A percentile compares a stretch with the other conserved stretches of the same genome.
Evolutionary conservation across 2,329 filamentous ascomycete genomes (phyloP).

Genomic region (Cladosporium sp.): DNA sequence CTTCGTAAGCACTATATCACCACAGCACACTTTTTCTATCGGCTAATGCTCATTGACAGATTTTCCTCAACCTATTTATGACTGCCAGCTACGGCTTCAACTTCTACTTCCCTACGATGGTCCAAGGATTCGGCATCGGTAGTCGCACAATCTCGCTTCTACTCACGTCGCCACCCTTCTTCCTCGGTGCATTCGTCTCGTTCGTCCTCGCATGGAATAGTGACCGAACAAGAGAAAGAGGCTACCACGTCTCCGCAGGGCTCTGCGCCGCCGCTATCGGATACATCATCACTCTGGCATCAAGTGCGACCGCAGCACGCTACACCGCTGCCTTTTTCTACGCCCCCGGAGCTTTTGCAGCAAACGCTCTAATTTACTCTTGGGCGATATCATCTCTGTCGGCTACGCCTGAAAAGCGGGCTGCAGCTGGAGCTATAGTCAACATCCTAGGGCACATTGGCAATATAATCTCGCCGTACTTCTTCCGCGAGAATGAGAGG

Average conservation of each 20-base stretch:
- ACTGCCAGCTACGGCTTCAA: slow-evolving; percentile 3
- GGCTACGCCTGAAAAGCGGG: slow-evolving; percentile 48
- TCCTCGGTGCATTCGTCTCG: slow-evolving; percentile 29
- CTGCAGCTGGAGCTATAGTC: slow-evolving; percentile 52
- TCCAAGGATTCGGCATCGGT: slow-evolving; percentile 38
- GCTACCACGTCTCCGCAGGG: slow-evolving; percentile 36
- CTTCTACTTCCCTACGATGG: slow-evolving; percentile 6
- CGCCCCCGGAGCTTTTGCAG: slow-evolving; percentile 37
- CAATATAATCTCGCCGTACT: slow-evolving; percentile 46
- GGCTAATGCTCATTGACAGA: not conserved
- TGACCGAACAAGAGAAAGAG: slow-evolving; percentile 43
- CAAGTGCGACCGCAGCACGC: slow-evolving; percentile 20
- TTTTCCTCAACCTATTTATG: slow-evolving; percentile 7
- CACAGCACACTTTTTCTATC: not conserved
- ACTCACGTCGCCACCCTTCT: slow-evolving; percentile 37
- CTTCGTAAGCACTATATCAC: slow-evolving; percentile 11
- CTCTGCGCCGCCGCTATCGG: not conserved
- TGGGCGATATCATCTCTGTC: slow-evolving; percentile 41
- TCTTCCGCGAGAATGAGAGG: slow-evolving; percentile 34
- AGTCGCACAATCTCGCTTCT: slow-evolving; percentile 37
- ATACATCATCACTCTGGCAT: slow-evolving; percentile 9
- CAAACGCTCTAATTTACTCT: slow-evolving; percentile 41
- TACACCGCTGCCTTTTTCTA: slow-evolving; percentile 40
- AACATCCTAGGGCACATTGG: slow-evolving; percentile 50
- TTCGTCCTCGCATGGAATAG: slow-evolving; percentile 39